Evolutionary conservation across 345 rosid species (phyloP).

Genomic region (Chamaenerion angustifolium): DNA sequence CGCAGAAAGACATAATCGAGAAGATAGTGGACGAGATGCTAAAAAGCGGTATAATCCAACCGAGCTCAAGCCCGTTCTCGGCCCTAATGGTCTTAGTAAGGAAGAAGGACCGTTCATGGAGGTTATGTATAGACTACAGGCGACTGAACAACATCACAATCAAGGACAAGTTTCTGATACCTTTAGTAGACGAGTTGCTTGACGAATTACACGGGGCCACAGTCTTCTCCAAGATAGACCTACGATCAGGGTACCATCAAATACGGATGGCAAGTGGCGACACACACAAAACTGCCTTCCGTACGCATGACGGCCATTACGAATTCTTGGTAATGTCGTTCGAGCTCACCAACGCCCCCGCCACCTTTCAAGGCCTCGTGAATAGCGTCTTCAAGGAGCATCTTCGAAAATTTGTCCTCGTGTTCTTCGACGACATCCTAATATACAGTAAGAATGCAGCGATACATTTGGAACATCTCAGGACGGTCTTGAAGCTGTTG

Average conservation of each 20-base stretch:
- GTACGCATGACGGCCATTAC: background rate
- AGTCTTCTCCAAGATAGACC: background rate
- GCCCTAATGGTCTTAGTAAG: background rate
- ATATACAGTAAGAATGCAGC: background rate
- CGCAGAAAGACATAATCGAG: too few relatives aligned
- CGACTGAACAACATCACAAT: background rate
- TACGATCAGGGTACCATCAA: background rate
- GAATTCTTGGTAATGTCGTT: background rate
- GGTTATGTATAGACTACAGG: background rate
- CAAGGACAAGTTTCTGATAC: background rate
- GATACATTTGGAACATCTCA: too few relatives aligned
- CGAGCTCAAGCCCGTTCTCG: too few relatives aligned
- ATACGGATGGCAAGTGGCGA: background rate
- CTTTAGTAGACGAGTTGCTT: background rate
- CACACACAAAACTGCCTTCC: background rate
- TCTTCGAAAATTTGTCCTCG: background rate
- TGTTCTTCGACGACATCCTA: background rate
- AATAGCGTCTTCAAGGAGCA: background rate
- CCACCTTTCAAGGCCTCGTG: constrained; percentile 2
- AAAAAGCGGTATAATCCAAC: too few relatives aligned
- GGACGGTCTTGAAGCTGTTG: too few relatives aligned
- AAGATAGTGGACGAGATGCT: too few relatives aligned
- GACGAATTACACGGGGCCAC: background rate
- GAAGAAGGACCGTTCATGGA: background rate
- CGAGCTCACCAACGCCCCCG: background rate